Evolutionary conservation across 164 flowering plant genomes (phyloP), one percentile per base, ranked within the genome.

Genomic region (Dillenia suffruticosa): DNA sequence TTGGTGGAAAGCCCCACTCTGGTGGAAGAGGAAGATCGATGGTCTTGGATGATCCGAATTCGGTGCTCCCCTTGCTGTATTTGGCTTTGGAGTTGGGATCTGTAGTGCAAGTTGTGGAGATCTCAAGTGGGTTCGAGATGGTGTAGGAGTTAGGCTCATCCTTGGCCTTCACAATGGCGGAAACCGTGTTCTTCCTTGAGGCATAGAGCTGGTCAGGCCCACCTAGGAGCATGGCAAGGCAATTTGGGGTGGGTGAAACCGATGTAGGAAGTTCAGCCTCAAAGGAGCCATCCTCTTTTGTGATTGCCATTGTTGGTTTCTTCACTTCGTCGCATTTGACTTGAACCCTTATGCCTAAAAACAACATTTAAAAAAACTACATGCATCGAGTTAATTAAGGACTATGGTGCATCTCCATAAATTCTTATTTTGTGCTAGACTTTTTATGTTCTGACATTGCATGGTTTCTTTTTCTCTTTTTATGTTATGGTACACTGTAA

Each of bases 1-100:
- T 51, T 14, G 96, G 96, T 26, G 96, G 79, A 0, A 88, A 43
- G 7, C 96, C 96, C 87, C 89, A 88, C 67, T 88, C 92, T 6
- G 68, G 71, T 7, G 96, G 96, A 15, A 88, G 51, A 55, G 91
- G 96, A 14, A 86, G 58, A 68, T 83, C 80, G 19, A 84, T n/a
- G 10, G 85, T 84, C 76, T 79, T 75, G 10, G 92, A 88, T 5
- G 86, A 71, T 9, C 70, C 83, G 43, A 74, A 1, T 13, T 12
- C 6, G 56, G 3, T 12, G 64, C 69, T 16, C 49, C 59, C 46
- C 77, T 65, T 59, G 16, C 63, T 32, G 22, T 73, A 44, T 56
- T 54, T 49, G 54, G n/a, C 32, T 50, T 22, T 54, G 47, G 9
- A 24, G 26, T 51, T 56, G 56, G 6, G 40, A 14, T 26, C 15